Percentiles rank a stretch among this genome's conserved stretches.
These are phyloP conservation scores for Ophiostoma populinum DNA, from an alignment of 2,329 filamentous ascomycete species.

Conservation along the genomic window DNA sequence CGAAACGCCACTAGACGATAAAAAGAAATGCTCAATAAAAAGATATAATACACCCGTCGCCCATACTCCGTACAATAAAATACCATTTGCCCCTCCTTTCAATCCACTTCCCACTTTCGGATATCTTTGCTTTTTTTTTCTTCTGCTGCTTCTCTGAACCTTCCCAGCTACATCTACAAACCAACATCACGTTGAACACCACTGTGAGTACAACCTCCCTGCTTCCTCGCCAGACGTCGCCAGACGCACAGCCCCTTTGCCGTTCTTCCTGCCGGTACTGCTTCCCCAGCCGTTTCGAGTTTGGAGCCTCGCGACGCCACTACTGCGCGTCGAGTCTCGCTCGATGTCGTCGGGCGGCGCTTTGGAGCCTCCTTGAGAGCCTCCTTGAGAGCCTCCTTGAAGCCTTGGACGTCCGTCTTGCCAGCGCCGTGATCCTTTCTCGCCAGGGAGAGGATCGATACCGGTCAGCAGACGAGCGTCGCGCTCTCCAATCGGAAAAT, in stretches of 20 bases:
- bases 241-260: background rate
- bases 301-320: background rate
- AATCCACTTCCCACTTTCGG: slow-evolving; percentile 9
- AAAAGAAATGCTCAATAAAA: slow-evolving; percentile 8
- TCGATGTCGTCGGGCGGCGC: no score
- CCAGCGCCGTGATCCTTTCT: no score
- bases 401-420: no score
- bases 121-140: slow-evolving; percentile 2
- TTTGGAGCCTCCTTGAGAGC: no score
- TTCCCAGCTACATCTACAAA: slow-evolving; percentile 6
- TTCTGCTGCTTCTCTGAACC: slow-evolving; percentile 2
- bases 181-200: slow-evolving; percentile 1
- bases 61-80: slow-evolving; percentile 9
- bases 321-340: no score
- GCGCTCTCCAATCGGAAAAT: no score
- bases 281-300: background rate
- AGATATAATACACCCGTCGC: slow-evolving; percentile 5
- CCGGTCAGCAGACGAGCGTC: no score
- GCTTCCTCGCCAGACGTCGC: no score
- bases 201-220: slow-evolving; percentile 3
- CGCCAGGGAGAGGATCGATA: no score
- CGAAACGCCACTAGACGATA: slow-evolving; percentile 7
- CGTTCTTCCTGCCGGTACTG: background rate
- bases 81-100: slow-evolving; percentile 10
- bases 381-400: no score